Evolutionary conservation across 164 flowering plant genomes (phyloP).

Genomic region (Dillenia turbinata): DNA sequence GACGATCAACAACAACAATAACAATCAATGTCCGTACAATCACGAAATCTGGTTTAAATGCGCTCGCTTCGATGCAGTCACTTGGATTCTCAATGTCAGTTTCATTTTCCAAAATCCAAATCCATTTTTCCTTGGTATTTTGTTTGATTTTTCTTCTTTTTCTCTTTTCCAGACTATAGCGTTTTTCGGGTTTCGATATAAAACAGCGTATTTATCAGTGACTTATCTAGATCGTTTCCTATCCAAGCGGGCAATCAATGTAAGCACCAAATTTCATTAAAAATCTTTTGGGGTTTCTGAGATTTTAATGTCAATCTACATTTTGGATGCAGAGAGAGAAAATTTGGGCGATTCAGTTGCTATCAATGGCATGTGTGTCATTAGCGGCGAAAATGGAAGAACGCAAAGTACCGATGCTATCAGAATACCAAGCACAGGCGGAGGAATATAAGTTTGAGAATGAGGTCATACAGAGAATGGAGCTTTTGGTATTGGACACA

Average conservation of each 20-base stretch:
- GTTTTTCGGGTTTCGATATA: slow-evolving; percentile 41
- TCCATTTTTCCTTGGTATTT: neutral
- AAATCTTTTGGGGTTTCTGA: neutral
- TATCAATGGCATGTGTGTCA: slow-evolving; percentile 62
- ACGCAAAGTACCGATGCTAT: slow-evolving; percentile 30
- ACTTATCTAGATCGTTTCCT: slow-evolving; percentile 60
- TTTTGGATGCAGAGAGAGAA: slow-evolving; percentile 34
- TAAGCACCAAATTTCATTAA: slow-evolving; percentile 17
- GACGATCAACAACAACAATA: slow-evolving; percentile 7
- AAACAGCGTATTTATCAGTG: slow-evolving; percentile 58
- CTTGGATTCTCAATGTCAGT: slow-evolving; percentile 66
- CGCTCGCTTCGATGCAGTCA: slow-evolving; percentile 55
- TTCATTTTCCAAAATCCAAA: neutral
- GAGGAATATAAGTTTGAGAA: slow-evolving; percentile 40
- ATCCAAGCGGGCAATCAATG: slow-evolving; percentile 45
- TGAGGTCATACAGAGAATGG: slow-evolving; percentile 56
- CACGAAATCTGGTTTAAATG: slow-evolving; percentile 33
- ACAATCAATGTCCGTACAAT: neutral
- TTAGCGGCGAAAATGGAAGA: slow-evolving; percentile 85
- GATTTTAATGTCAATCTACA: neutral
- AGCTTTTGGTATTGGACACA: slow-evolving; percentile 54
- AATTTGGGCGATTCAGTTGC: slow-evolving; percentile 53
- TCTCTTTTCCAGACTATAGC: slow-evolving; percentile 37
- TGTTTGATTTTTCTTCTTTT: slow-evolving; percentile 4
- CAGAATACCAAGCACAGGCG: slow-evolving; percentile 27